A percentile compares a stretch with the other conserved stretches of the same genome.
These are phyloP conservation scores for Pleurotus cornucopiae DNA, from an alignment of 768 basidiomycete species.

Conservation along the genomic window DNA sequence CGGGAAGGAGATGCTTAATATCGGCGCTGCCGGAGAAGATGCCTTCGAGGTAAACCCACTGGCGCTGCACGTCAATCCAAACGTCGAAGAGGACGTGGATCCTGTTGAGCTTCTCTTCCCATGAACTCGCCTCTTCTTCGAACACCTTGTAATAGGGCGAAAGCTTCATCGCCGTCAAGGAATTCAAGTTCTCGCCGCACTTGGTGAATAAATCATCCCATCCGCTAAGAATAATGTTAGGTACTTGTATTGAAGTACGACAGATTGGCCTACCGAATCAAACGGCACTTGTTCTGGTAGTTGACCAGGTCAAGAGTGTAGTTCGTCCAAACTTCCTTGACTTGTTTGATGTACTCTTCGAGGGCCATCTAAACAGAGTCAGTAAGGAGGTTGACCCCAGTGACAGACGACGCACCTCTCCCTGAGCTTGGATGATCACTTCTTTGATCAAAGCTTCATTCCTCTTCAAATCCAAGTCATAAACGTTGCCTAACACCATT, in stretches of 20 bases:
- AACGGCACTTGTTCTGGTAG: conserved; percentile 97
- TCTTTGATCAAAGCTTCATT: conserved; percentile 92
- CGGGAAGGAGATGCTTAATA: conserved; percentile 97
- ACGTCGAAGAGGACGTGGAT: conserved; percentile 97
- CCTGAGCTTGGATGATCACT: conserved; percentile 94
- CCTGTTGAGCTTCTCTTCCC: conserved; percentile 96
- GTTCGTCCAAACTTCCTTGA: conserved; percentile 95
- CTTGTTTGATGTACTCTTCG: conserved; percentile 93
- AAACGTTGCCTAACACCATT: conserved; percentile 95
- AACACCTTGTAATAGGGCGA: conserved; percentile 99
- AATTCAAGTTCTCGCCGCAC: conserved; percentile 96
- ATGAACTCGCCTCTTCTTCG: conserved; percentile 88
- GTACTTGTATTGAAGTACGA: not conserved
- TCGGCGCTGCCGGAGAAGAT: conserved; percentile 99
- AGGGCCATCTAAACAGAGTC: conserved; percentile 74
- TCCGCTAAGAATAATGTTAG: conserved; percentile 46
- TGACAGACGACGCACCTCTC: conserved; percentile 60
- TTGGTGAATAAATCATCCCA: conserved; percentile 98
- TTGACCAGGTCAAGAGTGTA: conserved; percentile 96
- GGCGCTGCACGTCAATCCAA: conserved; percentile 99
- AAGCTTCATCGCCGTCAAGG: conserved; percentile 92
- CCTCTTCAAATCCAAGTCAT: conserved; percentile 92
- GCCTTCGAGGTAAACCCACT: conserved; percentile 99
- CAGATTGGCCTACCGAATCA: conserved; percentile 62
- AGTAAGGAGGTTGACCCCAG: conserved; percentile 10